These are phyloP conservation scores for Canariomyces notabilis DNA, from an alignment of 2,329 filamentous ascomycete genomes.

Conservation along the genomic window DNA sequence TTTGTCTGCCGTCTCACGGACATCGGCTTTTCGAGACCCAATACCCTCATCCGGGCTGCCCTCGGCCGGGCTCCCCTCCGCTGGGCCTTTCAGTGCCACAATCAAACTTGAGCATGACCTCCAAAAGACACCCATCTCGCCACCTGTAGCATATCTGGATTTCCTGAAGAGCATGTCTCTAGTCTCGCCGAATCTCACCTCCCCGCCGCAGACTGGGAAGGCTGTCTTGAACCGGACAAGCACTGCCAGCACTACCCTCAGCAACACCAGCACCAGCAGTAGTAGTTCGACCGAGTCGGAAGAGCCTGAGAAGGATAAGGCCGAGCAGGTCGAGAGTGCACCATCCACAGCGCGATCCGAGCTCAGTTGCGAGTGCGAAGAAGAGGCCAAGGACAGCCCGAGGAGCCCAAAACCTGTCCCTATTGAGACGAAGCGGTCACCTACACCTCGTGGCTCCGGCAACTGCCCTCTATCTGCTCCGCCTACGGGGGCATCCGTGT, in stretches of 20 bases:
- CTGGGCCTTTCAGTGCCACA: conserved; percentile 39
- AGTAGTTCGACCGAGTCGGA: conserved; percentile 41
- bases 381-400: conserved; percentile 29
- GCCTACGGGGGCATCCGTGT: conserved; percentile 54
- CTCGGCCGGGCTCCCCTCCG: conserved; percentile 32
- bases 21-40: conserved; percentile 35
- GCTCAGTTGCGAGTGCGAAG: conserved; percentile 49
- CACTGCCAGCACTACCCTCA: conserved; percentile 44
- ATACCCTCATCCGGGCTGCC: conserved; percentile 37
- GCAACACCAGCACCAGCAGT: conserved; percentile 33
- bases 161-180: conserved; percentile 82
- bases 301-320: conserved; percentile 28
- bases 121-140: conserved; percentile 80
- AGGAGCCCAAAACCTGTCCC: conserved; percentile 22
- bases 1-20: conserved; percentile 47
- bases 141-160: conserved; percentile 83
- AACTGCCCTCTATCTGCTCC: conserved; percentile 55
- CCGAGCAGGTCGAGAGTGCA: conserved; percentile 34
- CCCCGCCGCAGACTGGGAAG: conserved; percentile 29
- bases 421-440: conserved; percentile 23
- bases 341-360: conserved; percentile 56
- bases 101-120: conserved; percentile 65
- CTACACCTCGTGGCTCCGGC: conserved; percentile 26
- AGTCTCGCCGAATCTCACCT: conserved; percentile 41
- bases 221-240: conserved; percentile 32